A percentile compares a stretch with the other conserved stretches of the same genome.
Evolutionary conservation across 1,139 yeast species (phyloP).

Genomic region (Schwanniomyces etchellsii): DNA sequence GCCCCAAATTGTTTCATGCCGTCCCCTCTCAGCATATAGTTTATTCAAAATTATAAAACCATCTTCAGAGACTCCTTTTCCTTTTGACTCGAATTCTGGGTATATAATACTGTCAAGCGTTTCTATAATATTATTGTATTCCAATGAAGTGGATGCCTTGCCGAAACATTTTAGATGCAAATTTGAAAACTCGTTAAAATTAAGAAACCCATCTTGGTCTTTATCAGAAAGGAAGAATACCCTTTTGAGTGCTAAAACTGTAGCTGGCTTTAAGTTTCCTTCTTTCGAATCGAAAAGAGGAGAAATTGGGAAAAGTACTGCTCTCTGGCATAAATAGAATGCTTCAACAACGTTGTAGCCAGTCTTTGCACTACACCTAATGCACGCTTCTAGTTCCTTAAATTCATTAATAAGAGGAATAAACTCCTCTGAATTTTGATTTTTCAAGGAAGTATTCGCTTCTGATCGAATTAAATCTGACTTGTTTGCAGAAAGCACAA

Average conservation of each 20-base stretch:
- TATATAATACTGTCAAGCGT: conserved; percentile 21
- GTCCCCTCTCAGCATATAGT: conserved; percentile 79
- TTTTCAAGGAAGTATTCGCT: conserved; percentile 17
- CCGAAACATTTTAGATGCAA: conserved; percentile 76
- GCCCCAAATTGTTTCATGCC: conserved; percentile 97
- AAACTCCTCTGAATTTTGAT: conserved; percentile 64
- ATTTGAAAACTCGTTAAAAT: conserved; percentile 60
- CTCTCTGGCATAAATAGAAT: conserved; percentile 85
- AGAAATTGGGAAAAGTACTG: conserved; percentile 89
- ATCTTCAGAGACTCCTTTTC: conserved; percentile 58
- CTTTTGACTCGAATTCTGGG: conserved; percentile 15
- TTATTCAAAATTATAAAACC: conserved; percentile 78
- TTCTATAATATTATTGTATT: conserved; percentile 24
- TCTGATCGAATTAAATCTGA: conserved; percentile 40
- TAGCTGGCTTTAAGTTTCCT: conserved; percentile 72
- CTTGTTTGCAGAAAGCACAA: conserved; percentile 86
- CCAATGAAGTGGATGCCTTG: conserved; percentile 25
- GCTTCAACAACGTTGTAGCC: conserved; percentile 83
- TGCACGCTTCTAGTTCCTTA: conserved; percentile 90
- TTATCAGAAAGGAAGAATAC: conserved; percentile 80
- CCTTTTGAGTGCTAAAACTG: conserved; percentile 69
- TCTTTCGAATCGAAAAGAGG: conserved; percentile 92
- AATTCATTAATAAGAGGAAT: conserved; percentile 82
- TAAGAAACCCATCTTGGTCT: conserved; percentile 82
- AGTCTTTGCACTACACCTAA: conserved; percentile 77